phyloP scores from a whole-genome alignment of 2,329 filamentous ascomycete genomes.

The Davidsoniella virescens region DNA sequence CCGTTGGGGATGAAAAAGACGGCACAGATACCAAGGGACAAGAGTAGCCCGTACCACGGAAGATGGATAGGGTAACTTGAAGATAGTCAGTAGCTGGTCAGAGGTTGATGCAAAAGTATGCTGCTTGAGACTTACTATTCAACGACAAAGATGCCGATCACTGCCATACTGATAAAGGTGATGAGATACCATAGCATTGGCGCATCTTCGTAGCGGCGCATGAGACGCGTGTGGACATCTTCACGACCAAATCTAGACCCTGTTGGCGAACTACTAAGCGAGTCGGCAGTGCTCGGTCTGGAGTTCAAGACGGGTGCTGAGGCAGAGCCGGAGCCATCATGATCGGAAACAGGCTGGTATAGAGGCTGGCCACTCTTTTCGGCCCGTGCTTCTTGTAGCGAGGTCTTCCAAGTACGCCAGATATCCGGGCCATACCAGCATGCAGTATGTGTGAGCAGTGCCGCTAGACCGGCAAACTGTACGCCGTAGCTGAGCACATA shows the following conservation, averaged over 20 bases:
- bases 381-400: slow-evolving; percentile 42
- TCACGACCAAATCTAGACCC: slow-evolving; percentile 31
- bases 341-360: slow-evolving; percentile 36
- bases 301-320: background rate
- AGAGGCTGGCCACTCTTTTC: slow-evolving; percentile 27
- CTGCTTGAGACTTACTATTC: slow-evolving; percentile 47
- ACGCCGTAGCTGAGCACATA: slow-evolving; percentile 77
- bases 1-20: slow-evolving; percentile 80
- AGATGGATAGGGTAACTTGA: slow-evolving; percentile 61
- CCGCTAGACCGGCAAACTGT: slow-evolving; percentile 69
- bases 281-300: slow-evolving; percentile 8
- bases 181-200: slow-evolving; percentile 67
- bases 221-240: slow-evolving; percentile 71
- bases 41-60: slow-evolving; percentile 71
- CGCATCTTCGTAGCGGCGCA: slow-evolving; percentile 68
- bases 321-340: slow-evolving; percentile 13
- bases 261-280: slow-evolving; percentile 12
- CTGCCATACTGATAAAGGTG: slow-evolving; percentile 60
- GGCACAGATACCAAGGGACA: slow-evolving; percentile 62
- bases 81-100: background rate
- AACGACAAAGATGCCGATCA: slow-evolving; percentile 67
- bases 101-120: background rate
- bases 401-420: slow-evolving; percentile 56
- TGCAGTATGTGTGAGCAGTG: slow-evolving; percentile 62
- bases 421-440: slow-evolving; percentile 81